These are phyloP conservation scores for Alternaria incomplexa DNA, from an alignment of 2,329 filamentous ascomycete genomes.

Conservation along the genomic window DNA sequence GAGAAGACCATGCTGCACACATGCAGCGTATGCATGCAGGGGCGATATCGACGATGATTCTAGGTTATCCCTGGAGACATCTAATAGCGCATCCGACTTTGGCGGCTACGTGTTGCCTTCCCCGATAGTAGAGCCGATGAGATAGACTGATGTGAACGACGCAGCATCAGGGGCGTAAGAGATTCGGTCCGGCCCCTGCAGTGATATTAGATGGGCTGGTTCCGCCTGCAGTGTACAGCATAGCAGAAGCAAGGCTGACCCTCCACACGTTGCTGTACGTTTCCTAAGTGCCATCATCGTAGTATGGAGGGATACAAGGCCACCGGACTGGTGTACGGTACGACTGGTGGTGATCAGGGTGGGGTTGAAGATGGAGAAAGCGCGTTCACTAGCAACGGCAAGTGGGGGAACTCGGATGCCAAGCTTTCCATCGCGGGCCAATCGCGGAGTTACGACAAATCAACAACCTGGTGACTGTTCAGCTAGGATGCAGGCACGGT, in stretches of 20 bases:
- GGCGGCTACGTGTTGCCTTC: neutral
- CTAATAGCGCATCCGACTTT: neutral
- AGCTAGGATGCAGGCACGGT: neutral
- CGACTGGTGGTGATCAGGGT: neutral
- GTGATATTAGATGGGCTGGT: neutral
- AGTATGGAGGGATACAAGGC: neutral
- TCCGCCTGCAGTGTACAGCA: neutral
- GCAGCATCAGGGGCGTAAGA: neutral
- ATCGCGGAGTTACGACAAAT: neutral
- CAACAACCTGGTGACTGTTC: neutral
- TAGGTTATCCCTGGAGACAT: neutral
- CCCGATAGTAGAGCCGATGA: neutral
- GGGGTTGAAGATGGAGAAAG: neutral
- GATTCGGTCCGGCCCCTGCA: neutral
- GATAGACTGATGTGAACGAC: neutral
- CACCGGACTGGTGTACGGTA: neutral
- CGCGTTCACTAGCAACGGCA: neutral
- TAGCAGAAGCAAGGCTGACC: neutral
- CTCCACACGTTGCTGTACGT: neutral
- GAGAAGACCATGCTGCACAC: neutral
- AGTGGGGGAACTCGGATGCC: neutral
- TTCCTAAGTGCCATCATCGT: neutral
- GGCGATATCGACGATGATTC: neutral
- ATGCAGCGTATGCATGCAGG: neutral
- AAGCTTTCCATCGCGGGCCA: neutral